These are phyloP conservation scores for Trapa incisa DNA, from an alignment of 345 rosid species.

Conservation along the genomic window DNA sequence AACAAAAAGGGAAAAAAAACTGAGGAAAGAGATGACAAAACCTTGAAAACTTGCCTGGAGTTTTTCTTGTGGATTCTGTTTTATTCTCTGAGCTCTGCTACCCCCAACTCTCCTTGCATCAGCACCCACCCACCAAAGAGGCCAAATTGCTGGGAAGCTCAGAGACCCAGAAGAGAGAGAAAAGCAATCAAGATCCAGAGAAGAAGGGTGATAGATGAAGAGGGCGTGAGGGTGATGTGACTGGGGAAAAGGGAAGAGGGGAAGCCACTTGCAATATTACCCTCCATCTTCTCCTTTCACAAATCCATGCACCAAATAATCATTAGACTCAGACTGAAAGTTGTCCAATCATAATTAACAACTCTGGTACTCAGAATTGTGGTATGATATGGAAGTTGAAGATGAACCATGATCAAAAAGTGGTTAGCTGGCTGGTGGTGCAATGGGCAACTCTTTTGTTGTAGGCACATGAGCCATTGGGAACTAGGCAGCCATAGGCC, in stretches of 20 bases:
- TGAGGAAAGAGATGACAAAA: background rate
- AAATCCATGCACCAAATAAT: too few species aligned
- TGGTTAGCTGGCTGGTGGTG: too few species aligned
- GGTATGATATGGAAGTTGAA: too few species aligned
- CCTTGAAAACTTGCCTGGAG: background rate
- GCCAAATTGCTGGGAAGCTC: background rate
- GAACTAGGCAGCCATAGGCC: too few species aligned
- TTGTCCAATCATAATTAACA: too few species aligned
- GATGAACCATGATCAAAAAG: too few species aligned
- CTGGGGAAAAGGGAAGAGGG: constrained; percentile 6
- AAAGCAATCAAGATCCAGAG: constrained; percentile 4
- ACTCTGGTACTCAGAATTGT: too few species aligned
- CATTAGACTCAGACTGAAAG: too few species aligned
- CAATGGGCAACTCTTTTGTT: too few species aligned
- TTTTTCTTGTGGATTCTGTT: background rate
- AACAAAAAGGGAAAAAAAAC: background rate
- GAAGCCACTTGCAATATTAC: background rate
- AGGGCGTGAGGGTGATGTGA: constrained; percentile 27
- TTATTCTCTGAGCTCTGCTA: too few species aligned
- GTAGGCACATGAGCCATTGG: too few species aligned
- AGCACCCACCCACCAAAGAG: background rate
- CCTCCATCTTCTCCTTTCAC: too few species aligned
- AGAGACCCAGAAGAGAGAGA: background rate
- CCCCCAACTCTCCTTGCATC: background rate
- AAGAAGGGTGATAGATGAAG: background rate